Percentiles rank a stretch among this genome's conserved stretches.
These are phyloP conservation scores for Hyaloscypha bicolor DNA, from an alignment of 495 filamentous ascomycete species.

Conservation along the genomic window DNA sequence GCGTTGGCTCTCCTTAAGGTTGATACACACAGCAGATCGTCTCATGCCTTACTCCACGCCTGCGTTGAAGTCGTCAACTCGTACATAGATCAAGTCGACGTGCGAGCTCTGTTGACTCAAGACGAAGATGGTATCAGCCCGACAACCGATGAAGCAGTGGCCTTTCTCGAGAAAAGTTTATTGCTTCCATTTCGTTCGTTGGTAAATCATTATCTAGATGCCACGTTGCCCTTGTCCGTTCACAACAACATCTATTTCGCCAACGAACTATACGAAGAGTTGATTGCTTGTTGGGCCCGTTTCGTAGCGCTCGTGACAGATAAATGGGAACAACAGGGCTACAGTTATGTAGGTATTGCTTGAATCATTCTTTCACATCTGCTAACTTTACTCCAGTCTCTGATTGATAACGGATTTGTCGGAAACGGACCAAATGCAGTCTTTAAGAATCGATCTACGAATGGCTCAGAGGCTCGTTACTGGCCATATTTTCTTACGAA, in stretches of 20 bases:
- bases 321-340: background rate
- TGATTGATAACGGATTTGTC: background rate
- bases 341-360: background rate
- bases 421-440: slow-evolving; percentile 20
- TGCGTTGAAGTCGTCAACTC: background rate
- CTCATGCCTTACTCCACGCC: background rate
- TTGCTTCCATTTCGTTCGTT: background rate
- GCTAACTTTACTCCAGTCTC: background rate
- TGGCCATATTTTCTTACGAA: slow-evolving; percentile 26
- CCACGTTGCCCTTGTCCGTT: background rate
- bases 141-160: background rate
- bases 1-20: background rate
- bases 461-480: slow-evolving; percentile 8
- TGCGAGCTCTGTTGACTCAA: background rate
- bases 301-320: slow-evolving; percentile 14
- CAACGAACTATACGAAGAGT: background rate
- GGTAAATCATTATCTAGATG: background rate
- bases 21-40: background rate
- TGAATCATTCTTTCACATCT: background rate
- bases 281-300: slow-evolving; percentile 16
- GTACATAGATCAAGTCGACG: background rate
- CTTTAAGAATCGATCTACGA: slow-evolving; percentile 13
- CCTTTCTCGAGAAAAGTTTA: background rate
- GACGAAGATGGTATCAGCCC: background rate
- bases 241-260: background rate